Base-by-base conservation (phyloP, 129 eudicot species). In the Solidago caesia region DNA sequence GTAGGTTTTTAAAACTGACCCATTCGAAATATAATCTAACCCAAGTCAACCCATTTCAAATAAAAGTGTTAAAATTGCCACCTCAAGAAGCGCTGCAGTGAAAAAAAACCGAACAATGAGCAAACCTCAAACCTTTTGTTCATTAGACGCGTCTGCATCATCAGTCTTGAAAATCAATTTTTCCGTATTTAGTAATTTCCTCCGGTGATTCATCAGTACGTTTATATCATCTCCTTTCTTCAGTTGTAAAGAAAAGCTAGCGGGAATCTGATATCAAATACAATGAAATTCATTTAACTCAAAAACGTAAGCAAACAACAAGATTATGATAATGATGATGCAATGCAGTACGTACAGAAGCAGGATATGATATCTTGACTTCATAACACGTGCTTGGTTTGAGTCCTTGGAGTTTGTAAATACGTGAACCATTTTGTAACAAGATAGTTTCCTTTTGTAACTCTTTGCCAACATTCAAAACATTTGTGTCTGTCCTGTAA, bases 361-460 rank as follows among this genome's bases (percentile, higher is more conserved):
- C 97, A 60, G 97, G 98, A 80, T 94, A 94, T 78, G 98, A 94
- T 81, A 90, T 94, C 97, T 94, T 94, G 85, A 94, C 97, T 94
- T 90, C 98, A 44, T 94, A 94, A 96, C 97, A 88, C 66, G 75
- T 74, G 48, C 73, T 73, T 15, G 88, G 82, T 60, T 62, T 84
- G 21, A 94, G 86, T 60, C 96, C 98, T 67, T 70, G 84, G 74
- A 94, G 88, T 55, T 83, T 75, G 72, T 94, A 94, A 57, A 83
- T 62, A 53, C 91, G 73, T 42, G 97, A 81, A n/a, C 98, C 97
- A 43, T 58, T 80, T 48, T 79, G 87, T 72, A 94, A 77, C 3
- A 89, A 88, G 10, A 94, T 80, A 61, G 83, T 82, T 88, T 94
- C 91, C 67, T 84, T 84, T 67, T 26, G 51, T 2, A 94, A 80